Percentiles rank a stretch among this genome's conserved stretches.
These are phyloP conservation scores for Blastobotrys peoriensis DNA, from an alignment of 805 yeast species.

Conservation along the genomic window DNA sequence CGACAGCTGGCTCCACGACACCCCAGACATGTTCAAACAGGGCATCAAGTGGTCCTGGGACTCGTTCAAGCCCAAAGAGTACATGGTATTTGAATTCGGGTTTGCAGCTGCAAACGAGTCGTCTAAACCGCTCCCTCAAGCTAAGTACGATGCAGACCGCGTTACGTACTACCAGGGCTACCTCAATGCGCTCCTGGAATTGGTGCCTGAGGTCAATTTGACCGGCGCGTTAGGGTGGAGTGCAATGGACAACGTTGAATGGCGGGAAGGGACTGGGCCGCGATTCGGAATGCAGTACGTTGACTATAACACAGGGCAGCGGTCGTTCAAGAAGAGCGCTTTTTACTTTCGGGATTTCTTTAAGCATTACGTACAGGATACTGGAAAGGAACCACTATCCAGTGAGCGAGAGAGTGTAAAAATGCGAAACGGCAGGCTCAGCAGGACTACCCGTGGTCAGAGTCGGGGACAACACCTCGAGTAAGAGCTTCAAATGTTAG, in stretches of 20 bases:
- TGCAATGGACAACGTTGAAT: slow-evolving; percentile 33
- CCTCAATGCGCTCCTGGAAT: slow-evolving; percentile 26
- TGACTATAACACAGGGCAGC: slow-evolving; percentile 12
- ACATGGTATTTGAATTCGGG: slow-evolving; percentile 30
- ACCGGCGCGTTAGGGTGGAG: slow-evolving; percentile 33
- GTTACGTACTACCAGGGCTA: slow-evolving; percentile 30
- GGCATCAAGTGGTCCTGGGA: slow-evolving; percentile 16
- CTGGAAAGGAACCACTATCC: too few species aligned
- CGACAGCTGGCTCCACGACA: slow-evolving; percentile 20
- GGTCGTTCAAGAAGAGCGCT: slow-evolving; percentile 20
- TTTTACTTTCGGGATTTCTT: slow-evolving; percentile 17
- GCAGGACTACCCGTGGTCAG: too few species aligned
- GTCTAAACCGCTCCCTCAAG: slow-evolving; percentile 24
- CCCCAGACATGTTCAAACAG: slow-evolving; percentile 16
- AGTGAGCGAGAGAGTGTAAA: too few species aligned
- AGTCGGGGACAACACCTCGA: too few species aligned
- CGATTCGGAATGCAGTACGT: slow-evolving; percentile 21
- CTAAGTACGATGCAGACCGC: slow-evolving; percentile 27
- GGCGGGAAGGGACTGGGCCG: slow-evolving; percentile 24
- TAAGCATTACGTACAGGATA: slow-evolving; percentile 6
- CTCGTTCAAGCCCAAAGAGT: slow-evolving; percentile 22
- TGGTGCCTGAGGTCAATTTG: slow-evolving; percentile 25
- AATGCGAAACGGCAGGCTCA: too few species aligned
- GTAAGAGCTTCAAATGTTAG: too few species aligned
- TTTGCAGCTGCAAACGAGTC: slow-evolving; percentile 29